Conservation (phyloP, 805 yeast genomes). For the Wickerhamiella kurtzmanii region DNA sequence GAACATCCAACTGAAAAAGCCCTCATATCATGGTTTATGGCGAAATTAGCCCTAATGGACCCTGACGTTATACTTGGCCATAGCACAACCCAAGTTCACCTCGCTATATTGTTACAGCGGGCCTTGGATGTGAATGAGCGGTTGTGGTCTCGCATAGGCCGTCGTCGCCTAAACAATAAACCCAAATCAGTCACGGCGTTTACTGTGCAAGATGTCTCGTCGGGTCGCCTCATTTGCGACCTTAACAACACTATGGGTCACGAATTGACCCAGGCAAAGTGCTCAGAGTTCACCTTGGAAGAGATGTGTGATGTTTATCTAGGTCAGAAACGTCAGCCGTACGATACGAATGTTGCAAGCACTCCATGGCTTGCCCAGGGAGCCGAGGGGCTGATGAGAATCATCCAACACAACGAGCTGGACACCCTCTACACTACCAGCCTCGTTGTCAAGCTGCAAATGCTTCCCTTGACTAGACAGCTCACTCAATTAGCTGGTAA, state of each 20-base stretch:
- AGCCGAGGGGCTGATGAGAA: conserved; percentile 51
- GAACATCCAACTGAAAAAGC: conserved; percentile 62
- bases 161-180: conserved; percentile 24
- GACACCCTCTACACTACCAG: conserved; percentile 63
- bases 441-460: conserved; percentile 69
- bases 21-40: conserved; percentile 60
- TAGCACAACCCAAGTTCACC: conserved; percentile 58
- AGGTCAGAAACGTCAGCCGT: conserved; percentile 37
- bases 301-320: conserved; percentile 84
- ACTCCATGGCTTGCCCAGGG: conserved; percentile 40
- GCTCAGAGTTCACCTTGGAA: conserved; percentile 85
- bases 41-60: conserved; percentile 58
- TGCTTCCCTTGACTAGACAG: conserved; percentile 78
- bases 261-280: conserved; percentile 65
- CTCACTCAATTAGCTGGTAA: conserved; percentile 90
- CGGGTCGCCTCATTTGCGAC: conserved; percentile 85
- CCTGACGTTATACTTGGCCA: conserved; percentile 91
- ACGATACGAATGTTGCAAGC: conserved; percentile 55
- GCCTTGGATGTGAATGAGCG: conserved; percentile 60
- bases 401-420: conserved; percentile 51
- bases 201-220: conserved; percentile 52
- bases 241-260: conserved; percentile 91
- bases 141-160: conserved; percentile 73
- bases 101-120: conserved; percentile 71
- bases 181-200: conserved; percentile 21